Evolutionary conservation across 192 early-diverging fungal genomes (phyloP).

Genomic region (Backusella circina): DNA sequence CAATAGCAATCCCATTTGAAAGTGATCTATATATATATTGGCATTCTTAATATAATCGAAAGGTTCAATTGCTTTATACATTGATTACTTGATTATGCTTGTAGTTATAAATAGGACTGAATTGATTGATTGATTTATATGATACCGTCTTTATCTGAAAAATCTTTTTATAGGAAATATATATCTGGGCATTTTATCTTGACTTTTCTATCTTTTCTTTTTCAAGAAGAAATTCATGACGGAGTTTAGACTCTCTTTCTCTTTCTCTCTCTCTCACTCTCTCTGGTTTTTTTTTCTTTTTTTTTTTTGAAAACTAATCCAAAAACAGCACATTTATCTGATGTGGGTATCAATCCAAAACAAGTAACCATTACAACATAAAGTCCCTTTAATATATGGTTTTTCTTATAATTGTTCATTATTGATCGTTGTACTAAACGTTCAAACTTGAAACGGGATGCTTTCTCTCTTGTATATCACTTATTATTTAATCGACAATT

Average conservation of each 20-base stretch:
- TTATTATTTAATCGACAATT: not conserved
- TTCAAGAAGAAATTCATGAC: not conserved
- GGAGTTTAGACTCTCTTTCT: not conserved
- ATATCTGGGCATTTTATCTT: not conserved
- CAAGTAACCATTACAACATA: not conserved
- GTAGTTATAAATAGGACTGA: not conserved
- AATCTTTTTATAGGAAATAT: not conserved
- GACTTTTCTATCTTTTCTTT: not conserved
- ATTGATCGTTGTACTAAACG: not conserved
- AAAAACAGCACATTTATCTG: not conserved
- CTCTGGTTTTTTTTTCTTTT: not conserved
- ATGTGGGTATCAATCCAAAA: constrained; percentile 1
- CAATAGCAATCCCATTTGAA: not conserved
- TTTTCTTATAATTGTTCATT: no score
- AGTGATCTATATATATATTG: not conserved
- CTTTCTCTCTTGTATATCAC: not conserved
- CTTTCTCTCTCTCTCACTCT: not conserved
- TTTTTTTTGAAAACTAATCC: not conserved
- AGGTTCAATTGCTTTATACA: no score
- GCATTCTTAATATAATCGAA: no score
- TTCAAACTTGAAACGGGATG: not conserved
- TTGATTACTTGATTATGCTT: no score
- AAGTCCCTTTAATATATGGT: no score
- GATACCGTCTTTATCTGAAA: not conserved
- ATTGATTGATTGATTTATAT: not conserved